Percentiles rank a stretch among this genome's conserved stretches.
These are phyloP conservation scores for Colletotrichum lini DNA, from an alignment of 2,329 filamentous ascomycete genomes.

Conservation along the genomic window DNA sequence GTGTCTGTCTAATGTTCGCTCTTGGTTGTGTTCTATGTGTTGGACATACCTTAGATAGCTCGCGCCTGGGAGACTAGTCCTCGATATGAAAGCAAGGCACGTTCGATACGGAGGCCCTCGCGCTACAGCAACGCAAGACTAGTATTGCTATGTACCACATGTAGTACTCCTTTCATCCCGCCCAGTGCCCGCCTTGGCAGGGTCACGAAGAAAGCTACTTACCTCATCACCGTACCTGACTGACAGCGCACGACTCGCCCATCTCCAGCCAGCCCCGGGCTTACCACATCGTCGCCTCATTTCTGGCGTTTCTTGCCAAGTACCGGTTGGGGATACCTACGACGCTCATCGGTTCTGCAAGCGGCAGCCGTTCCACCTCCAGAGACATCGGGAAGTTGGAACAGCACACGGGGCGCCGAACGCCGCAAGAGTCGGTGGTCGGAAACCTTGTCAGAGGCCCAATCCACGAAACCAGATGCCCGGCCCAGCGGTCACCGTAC, in stretches of 20 bases:
- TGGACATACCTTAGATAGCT: background rate
- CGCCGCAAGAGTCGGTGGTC: background rate
- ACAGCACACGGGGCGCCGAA: background rate
- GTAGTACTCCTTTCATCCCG: conserved; percentile 18
- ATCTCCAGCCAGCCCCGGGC: background rate
- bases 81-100: background rate
- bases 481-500: conserved; percentile 29
- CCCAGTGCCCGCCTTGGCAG: conserved; percentile 37
- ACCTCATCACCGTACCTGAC: conserved; percentile 17
- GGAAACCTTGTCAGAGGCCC: background rate
- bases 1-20: conserved; percentile 31
- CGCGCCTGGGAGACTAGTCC: background rate
- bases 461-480: conserved; percentile 16
- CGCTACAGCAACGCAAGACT: conserved; percentile 33
- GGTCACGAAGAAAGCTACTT: conserved; percentile 27
- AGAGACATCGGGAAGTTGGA: background rate
- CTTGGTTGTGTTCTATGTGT: conserved; percentile 2
- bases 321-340: background rate
- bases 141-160: background rate
- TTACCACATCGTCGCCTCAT: conserved; percentile 5
- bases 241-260: too few relatives aligned
- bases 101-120: background rate
- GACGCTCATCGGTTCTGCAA: conserved; percentile 26
- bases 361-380: conserved; percentile 32
- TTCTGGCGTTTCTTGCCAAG: conserved; percentile 10